Evolutionary conservation across 768 basidiomycete species (phyloP), one percentile per base, ranked within the genome.

Genomic region (Plicaturopsis crispa): DNA sequence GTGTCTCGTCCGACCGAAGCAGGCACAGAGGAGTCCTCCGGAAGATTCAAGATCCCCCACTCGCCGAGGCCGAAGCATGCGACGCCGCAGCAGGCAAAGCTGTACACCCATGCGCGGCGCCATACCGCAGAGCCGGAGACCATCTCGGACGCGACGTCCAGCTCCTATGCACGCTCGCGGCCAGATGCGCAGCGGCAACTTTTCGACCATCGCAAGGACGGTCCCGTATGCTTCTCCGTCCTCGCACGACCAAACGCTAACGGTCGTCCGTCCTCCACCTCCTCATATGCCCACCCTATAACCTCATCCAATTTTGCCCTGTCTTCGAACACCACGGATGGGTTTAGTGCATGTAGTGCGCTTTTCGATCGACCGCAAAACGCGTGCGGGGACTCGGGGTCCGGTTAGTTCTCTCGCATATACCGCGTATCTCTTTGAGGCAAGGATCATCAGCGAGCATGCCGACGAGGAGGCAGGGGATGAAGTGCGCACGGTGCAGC

Each of bases 171-270:
- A 63, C 58, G 8, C 48, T 52, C 10, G 47, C 51, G 23, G 38
- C 36, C 21, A 54, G 57, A 24, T 56, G 54, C 19, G 47, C 67
- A 3, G 56, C 63, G 79, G 30, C 84, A 84, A 44, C 74, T 96
- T 0, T 93, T 91, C 41, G 91, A 98, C 53, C 88, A 86, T 42
- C 72, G 86, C 26, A 80, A 88, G 51, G 87, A 98, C 56, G 89
- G 98, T 56, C 90, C 96, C 0, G 75, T 91, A 22, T 75, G 84
- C 8, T 98, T 98, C 60, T 66, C 76, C 26, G 73, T 80, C 23
- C 70, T 78, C 24, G 63, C 75, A 4, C 73, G 79, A 30, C 71
- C 80, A 6, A 75, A 67, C 20, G 85, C 86, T 50, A 76, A 80
- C 40, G 64, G 84, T 17, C 86, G 81, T 11, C 80, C 81, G 0